Evolutionary conservation across 768 basidiomycete genomes (phyloP).

Genomic region (Pleurotus giganteus): DNA sequence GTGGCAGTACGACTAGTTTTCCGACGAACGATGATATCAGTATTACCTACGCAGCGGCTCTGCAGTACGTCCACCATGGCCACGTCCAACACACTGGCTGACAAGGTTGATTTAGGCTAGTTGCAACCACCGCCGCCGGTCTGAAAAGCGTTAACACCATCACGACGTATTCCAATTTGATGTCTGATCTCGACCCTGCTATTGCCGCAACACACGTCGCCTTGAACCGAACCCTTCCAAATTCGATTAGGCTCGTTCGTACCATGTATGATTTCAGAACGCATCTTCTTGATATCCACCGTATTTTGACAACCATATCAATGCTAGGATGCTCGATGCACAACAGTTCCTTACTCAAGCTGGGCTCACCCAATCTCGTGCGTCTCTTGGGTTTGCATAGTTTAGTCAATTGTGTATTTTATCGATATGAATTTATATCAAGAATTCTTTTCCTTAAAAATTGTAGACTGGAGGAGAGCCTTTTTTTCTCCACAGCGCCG

Average conservation of each 20-base stretch:
- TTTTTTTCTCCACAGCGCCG: too few species aligned
- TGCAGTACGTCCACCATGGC: constrained; percentile 23
- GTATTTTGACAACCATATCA: neutral
- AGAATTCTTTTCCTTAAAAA: neutral
- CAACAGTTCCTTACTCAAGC: constrained; percentile 30
- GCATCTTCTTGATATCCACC: neutral
- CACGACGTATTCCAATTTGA: constrained; percentile 14
- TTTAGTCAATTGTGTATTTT: neutral
- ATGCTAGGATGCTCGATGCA: constrained; percentile 32
- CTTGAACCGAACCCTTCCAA: constrained; percentile 29
- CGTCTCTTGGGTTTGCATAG: constrained; percentile 28
- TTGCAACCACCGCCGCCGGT: constrained; percentile 28
- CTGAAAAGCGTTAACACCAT: constrained; percentile 27
- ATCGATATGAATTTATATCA: neutral
- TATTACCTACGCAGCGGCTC: constrained; percentile 24
- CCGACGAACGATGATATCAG: constrained; percentile 36
- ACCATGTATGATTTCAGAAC: constrained; percentile 22
- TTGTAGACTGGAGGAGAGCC: too few species aligned
- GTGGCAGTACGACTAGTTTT: constrained; percentile 26
- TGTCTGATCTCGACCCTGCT: constrained; percentile 29
- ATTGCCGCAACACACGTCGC: constrained; percentile 22
- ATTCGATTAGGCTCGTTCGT: constrained; percentile 24
- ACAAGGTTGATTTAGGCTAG: constrained; percentile 15
- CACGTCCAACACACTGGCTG: neutral
- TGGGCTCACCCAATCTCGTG: constrained; percentile 30